Evolutionary conservation across 768 basidiomycete species (phyloP).

Genomic region (Vararia minispora): DNA sequence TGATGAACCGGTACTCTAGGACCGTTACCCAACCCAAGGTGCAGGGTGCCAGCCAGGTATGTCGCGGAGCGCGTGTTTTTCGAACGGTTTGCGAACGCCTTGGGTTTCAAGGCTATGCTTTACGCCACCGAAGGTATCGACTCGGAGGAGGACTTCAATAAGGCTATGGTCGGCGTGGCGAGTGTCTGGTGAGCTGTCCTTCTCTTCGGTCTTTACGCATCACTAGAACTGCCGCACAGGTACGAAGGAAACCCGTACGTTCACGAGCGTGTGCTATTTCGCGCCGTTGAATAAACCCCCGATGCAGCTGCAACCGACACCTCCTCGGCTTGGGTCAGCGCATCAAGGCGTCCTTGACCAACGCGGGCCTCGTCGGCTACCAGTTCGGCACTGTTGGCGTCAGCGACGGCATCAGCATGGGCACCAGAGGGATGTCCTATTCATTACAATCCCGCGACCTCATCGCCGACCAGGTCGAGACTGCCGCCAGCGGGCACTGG

Average conservation of each 20-base stretch:
- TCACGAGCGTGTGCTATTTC: not conserved
- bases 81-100: not conserved
- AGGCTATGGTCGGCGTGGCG: constrained; percentile 95
- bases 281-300: not conserved
- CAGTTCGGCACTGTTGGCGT: constrained; percentile 98
- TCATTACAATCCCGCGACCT: constrained; percentile 97
- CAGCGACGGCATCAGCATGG: constrained; percentile 98
- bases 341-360: constrained; percentile 68
- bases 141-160: constrained; percentile 75
- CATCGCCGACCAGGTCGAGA: constrained; percentile 96
- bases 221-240: constrained; percentile 35
- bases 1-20: constrained; percentile 59
- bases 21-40: constrained; percentile 84
- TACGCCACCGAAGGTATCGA: constrained; percentile 95
- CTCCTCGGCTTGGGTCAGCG: constrained; percentile 81
- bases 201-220: constrained; percentile 8
- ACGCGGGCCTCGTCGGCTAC: constrained; percentile 77
- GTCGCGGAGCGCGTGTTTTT: not conserved
- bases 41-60: constrained; percentile 89
- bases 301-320: constrained; percentile 83
- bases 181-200: constrained; percentile 75
- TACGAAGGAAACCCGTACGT: constrained; percentile 94
- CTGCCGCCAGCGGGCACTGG: constrained; percentile 94
- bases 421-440: constrained; percentile 85
- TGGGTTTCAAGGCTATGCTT: constrained; percentile 68